phyloP scores from a whole-genome alignment of 2,329 filamentous ascomycete species.

The Didymellaceae sp. region DNA sequence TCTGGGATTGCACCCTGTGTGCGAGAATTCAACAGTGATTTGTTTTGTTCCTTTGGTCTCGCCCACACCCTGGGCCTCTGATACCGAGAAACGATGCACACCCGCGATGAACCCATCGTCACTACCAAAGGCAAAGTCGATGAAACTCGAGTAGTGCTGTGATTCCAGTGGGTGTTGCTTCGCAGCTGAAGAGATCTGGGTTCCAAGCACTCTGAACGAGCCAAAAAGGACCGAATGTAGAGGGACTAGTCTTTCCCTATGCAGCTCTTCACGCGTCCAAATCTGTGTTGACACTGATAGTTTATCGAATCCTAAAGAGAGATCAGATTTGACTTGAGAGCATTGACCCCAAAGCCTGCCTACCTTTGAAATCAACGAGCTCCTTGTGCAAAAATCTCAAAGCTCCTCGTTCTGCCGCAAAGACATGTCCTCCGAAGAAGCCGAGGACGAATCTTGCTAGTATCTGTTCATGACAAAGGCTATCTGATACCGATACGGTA shows the following conservation, averaged over 20 bases:
- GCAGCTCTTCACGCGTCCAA: not conserved
- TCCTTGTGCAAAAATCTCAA: not conserved
- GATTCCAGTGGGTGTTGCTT: not conserved
- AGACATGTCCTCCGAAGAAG: not conserved
- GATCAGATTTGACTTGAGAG: too few species aligned
- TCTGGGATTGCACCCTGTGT: conserved; percentile 12
- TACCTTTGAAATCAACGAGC: conserved; percentile 1
- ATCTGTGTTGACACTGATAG: not conserved
- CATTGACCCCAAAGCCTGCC: too few species aligned
- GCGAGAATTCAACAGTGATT: not conserved
- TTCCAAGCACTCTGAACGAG: not conserved
- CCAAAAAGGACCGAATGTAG: conserved; percentile 1
- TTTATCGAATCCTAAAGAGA: not conserved
- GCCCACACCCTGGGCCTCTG: not conserved
- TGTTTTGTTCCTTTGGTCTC: not conserved
- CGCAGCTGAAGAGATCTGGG: not conserved
- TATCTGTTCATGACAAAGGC: conserved; percentile 2
- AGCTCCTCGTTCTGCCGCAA: not conserved
- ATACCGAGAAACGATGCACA: conserved; percentile 15
- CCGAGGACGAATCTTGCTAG: conserved; percentile 1
- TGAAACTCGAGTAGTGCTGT: not conserved
- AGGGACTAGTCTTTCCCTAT: not conserved
- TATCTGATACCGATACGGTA: not conserved
- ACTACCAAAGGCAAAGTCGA: conserved; percentile 12
- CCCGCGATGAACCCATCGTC: conserved; percentile 11